phyloP scores from a whole-genome alignment of 108 stramenopile species.

The Pseudonitzschia multistriata region DNA sequence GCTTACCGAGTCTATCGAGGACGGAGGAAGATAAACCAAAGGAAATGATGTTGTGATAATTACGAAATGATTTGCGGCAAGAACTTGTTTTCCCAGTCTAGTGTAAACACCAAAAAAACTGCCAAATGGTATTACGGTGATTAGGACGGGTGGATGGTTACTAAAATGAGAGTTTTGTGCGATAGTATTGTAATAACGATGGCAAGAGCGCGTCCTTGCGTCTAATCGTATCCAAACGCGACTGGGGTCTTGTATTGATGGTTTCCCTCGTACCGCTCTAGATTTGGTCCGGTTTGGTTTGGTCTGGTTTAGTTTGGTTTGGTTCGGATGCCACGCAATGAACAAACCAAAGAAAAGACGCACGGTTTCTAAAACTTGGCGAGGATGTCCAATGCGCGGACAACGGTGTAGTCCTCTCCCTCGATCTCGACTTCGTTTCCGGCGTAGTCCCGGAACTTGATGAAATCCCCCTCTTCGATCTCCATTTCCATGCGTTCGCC shows the following conservation, averaged over 20 bases:
- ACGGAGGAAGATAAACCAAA: slow-evolving; percentile 66
- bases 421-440: slow-evolving; percentile 84
- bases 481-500: slow-evolving; percentile 83
- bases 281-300: neutral
- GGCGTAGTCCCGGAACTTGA: slow-evolving; percentile 87
- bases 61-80: neutral
- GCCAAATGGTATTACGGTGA: neutral
- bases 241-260: too few species aligned
- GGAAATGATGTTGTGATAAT: neutral
- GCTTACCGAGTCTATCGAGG: slow-evolving; percentile 84
- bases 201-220: neutral
- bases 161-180: too few species aligned
- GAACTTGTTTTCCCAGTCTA: neutral
- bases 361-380: slow-evolving; percentile 66
- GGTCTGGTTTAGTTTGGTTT: neutral
- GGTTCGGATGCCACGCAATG: neutral
- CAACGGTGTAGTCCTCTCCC: slow-evolving; percentile 82
- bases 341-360: neutral
- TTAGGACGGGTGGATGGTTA: too few species aligned
- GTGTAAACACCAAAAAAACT: too few species aligned
- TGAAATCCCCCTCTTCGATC: slow-evolving; percentile 68
- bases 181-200: neutral
- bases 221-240: neutral
- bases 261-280: too few species aligned
- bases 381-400: slow-evolving; percentile 77